These are phyloP conservation scores for Musa balbisiana DNA, from an alignment of 202 grass and related monocot genomes.

Conservation along the genomic window DNA sequence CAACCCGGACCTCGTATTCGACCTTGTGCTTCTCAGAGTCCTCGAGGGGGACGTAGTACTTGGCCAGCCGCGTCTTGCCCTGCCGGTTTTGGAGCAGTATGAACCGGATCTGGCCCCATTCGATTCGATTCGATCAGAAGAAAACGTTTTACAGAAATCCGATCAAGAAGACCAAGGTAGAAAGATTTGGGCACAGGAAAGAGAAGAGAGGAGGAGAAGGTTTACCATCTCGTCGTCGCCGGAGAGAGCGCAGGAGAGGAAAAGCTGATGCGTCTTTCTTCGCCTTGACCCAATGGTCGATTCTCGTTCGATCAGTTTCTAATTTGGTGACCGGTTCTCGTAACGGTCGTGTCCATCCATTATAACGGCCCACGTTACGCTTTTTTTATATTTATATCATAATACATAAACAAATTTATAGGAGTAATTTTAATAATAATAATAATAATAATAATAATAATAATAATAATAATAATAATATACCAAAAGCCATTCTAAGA, in stretches of 20 bases:
- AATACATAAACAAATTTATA: too few species aligned
- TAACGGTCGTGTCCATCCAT: neutral
- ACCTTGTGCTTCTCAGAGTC: constrained; percentile 99
- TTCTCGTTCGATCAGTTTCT: neutral
- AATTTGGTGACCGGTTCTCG: neutral
- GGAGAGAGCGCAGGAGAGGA: neutral
- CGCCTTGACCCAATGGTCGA: neutral
- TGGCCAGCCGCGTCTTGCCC: constrained; percentile 88
- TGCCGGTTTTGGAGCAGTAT: constrained; percentile 89
- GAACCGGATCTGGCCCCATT: constrained; percentile 70
- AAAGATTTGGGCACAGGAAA: neutral
- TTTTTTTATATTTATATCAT: too few species aligned
- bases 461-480: too few species aligned
- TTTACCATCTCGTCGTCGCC: constrained; percentile 2
- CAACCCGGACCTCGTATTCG: constrained; percentile 64
- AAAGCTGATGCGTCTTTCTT: neutral
- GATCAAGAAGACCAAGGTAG: neutral
- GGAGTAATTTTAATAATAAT: too few species aligned
- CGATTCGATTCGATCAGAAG: constrained; percentile 23
- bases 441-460: too few species aligned
- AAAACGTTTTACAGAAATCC: neutral
- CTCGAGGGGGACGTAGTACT: constrained; percentile 91
- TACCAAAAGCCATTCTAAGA: too few species aligned
- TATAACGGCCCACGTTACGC: neutral
- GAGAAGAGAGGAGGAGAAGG: neutral